Evolutionary conservation across 768 basidiomycete species (phyloP), one percentile per base, ranked within the genome.

Genomic region (Boletellus ananas): DNA sequence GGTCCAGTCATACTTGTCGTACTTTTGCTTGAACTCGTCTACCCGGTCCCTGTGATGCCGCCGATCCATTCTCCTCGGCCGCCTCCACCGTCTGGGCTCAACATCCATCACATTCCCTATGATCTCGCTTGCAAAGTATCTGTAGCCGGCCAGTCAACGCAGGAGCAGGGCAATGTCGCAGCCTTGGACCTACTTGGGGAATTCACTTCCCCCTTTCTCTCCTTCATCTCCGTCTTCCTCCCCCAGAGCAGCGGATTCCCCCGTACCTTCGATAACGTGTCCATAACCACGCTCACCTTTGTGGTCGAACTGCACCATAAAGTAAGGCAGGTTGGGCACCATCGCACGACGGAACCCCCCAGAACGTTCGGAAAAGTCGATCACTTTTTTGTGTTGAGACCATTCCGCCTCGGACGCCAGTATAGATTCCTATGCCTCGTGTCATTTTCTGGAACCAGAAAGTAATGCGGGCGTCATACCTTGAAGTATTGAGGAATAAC

Each of bases 241-340:
- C 27, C 82, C 86, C 16, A 77, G 73, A 10, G 72, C 79, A 0
- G 77, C 72, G 3, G 78, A 79, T 34, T 89, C 84, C 21, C 78
- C 81, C 0, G 82, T 80, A 1, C 96, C 96, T 67, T 99, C 96
- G 53, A 99, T 96, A 54, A 99, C 90, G 69, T 99, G 96, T 0
- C 96, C 96, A 64, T 93, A 99, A 2, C 96, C 96, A 62, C 91
- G 93, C 69, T 97, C 94, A 21, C 96, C 94, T 61, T 94, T 97
- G 69, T 98, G 78, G 70, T 99, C 96, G 68, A 95, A 99, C 59
- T 95, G 94, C 7, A 98, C 90, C 91, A 94, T 95, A 62, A 99
- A 99, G 70, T 99, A 99, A 1, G 96, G 96, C 27, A 99, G 72
- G 61, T 97, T 96, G 3, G 94, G 85, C 11, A 99, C 95, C 87